Percentiles rank a stretch among this genome's conserved stretches.
Conservation (phyloP, 73 alveolate genomes). For the Effrenium voratum region DNA sequence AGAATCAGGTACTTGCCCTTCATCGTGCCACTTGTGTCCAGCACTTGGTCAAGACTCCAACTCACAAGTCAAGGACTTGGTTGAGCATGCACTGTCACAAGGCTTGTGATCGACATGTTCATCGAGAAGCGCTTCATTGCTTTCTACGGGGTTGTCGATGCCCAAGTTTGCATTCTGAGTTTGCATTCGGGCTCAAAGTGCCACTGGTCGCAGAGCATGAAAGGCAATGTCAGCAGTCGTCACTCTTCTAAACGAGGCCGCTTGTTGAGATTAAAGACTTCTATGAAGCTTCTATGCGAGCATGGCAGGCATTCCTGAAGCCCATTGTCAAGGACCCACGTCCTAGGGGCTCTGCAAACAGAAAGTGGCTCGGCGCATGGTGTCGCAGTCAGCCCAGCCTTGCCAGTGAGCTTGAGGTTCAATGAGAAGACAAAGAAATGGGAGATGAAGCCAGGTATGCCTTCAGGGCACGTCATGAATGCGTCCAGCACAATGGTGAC, state of each 20-base stretch:
- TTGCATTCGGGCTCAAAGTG: background rate
- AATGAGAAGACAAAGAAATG: conserved; percentile 12
- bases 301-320: conserved; percentile 30
- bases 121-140: conserved; percentile 84
- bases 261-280: background rate
- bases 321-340: conserved; percentile 58
- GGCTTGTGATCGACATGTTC: conserved; percentile 36
- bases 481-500: conserved; percentile 62
- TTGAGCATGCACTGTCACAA: background rate
- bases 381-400: background rate
- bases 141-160: conserved; percentile 30
- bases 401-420: conserved; percentile 6
- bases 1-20: conserved; percentile 52
- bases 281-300: background rate
- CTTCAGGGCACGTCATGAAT: conserved; percentile 72
- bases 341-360: conserved; percentile 51
- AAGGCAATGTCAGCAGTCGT: conserved; percentile 64
- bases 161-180: background rate
- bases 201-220: background rate
- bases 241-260: conserved; percentile 71
- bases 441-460: conserved; percentile 91
- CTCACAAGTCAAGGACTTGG: background rate
- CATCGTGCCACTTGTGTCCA: conserved; percentile 43
- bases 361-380: background rate
- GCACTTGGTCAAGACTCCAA: background rate